Evolutionary conservation across 148 eudicot species (phyloP).

Genomic region (Rhododendron mucronatum): DNA sequence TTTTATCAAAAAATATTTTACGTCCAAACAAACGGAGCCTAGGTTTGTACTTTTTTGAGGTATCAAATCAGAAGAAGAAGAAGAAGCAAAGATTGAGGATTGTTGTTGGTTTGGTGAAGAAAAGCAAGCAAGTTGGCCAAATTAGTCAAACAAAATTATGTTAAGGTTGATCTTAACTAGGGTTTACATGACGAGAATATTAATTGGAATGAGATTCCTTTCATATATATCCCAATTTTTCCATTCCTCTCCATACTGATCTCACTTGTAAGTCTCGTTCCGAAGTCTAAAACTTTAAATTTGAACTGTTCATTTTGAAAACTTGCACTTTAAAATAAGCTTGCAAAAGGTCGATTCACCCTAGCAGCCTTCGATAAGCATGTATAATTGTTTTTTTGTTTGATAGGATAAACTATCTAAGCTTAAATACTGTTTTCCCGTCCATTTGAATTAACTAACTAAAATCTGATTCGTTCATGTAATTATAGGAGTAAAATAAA

Average conservation of each 20-base stretch:
- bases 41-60: not conserved
- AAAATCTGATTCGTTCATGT: no score
- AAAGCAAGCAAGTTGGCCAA: slow-evolving; percentile 12
- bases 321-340: not conserved
- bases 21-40: no score
- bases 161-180: not conserved
- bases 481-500: no score
- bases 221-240: no score
- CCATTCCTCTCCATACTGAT: no score
- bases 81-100: not conserved
- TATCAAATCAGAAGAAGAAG: slow-evolving; percentile 7
- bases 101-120: slow-evolving; percentile 2
- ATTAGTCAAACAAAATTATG: slow-evolving; percentile 7
- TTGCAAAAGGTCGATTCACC: not conserved
- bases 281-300: no score
- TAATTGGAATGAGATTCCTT: not conserved
- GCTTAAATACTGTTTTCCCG: no score
- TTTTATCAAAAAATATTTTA: no score
- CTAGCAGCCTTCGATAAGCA: not conserved
- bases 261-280: no score
- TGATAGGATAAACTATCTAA: no score
- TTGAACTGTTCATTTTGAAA: not conserved
- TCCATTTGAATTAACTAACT: no score
- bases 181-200: not conserved
- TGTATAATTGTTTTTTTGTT: no score